Conservation (phyloP, 345 rosid species). For the Eucalyptus regnans region DNA sequence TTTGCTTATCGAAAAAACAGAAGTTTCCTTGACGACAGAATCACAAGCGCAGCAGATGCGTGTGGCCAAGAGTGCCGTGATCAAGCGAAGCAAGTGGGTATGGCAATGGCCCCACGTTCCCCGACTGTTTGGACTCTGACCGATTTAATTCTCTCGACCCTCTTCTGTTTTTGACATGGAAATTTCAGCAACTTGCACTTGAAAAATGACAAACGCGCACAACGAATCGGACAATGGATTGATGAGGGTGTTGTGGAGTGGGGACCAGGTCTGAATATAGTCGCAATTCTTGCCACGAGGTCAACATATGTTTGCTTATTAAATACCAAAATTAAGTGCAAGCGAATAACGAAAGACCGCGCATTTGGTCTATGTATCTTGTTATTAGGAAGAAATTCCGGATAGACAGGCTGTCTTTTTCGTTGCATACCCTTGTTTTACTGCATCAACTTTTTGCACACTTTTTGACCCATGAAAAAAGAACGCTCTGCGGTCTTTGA, state of each 20-base stretch:
- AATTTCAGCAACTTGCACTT: not conserved
- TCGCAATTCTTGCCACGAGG: not conserved
- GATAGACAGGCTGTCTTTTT: not conserved
- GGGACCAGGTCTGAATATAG: not conserved
- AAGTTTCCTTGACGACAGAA: not conserved
- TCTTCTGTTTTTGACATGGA: not conserved
- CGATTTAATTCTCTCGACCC: not conserved
- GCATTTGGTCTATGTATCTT: not conserved
- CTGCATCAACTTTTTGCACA: not conserved
- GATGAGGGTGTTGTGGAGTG: not conserved
- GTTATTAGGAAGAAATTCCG: not conserved
- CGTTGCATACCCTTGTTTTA: not conserved
- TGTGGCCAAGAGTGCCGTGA: not conserved
- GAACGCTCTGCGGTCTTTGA: not conserved
- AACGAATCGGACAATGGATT: not conserved
- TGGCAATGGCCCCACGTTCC: not conserved
- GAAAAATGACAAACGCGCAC: not conserved
- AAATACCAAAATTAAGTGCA: not conserved
- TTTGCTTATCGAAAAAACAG: not conserved
- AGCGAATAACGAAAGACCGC: not conserved
- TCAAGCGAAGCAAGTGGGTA: not conserved
- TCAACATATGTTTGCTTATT: not conserved
- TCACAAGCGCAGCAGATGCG: not conserved
- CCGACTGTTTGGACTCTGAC: not conserved
- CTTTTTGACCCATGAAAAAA: not conserved